Base-by-base conservation (phyloP, 768 basidiomycete genomes). In the Trametes gibbosa region DNA sequence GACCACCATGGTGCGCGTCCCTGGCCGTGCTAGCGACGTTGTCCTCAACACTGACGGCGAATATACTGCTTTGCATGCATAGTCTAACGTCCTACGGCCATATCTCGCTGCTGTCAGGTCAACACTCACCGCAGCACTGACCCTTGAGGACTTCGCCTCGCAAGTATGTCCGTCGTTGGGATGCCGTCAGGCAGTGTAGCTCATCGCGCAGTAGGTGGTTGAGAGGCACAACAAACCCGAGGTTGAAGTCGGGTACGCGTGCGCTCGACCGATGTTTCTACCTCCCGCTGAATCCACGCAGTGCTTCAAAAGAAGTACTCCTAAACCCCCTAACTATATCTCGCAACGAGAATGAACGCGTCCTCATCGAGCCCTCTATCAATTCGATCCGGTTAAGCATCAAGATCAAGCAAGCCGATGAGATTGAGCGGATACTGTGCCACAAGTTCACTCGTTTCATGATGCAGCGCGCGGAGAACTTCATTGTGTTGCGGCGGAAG, bases 361-460 rank as follows among this genome's bases (percentile, higher is more conserved):
- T 98, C 66, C 78, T 99, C 66, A 93, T 99, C 75, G 97, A 99
- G 74, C 90, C 97, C 2, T 95, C 93, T 2, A 85, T 98, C 76
- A 99, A 99, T 77, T 96, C 95, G 1, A 92, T 98, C 72, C 87
- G 97, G 41, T 80, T 99, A 58, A 94, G 90, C 74, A 98, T 99
- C 77, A 94, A 89, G 79, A 98, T 99, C 72, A 99, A 99, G 74
- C 97, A 99, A 72, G 95, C 97, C 34, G 97, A 99, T 74, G 97
- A 99, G 77, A 96, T 98, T 62, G 97, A 99, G 71, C 85, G 90
- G 50, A 97, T 98, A 66, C 79, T 99, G 39, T 97, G 95, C 71
- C 92, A 98, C 78, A 95, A 98, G 74, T 98, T 99, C 74, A 97
- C 95, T 21, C 82, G 97, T 53, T 99, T 99, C 78, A 90, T 98